Conservation (phyloP, 805 yeast species). For the Ogataea zsoltii region DNA sequence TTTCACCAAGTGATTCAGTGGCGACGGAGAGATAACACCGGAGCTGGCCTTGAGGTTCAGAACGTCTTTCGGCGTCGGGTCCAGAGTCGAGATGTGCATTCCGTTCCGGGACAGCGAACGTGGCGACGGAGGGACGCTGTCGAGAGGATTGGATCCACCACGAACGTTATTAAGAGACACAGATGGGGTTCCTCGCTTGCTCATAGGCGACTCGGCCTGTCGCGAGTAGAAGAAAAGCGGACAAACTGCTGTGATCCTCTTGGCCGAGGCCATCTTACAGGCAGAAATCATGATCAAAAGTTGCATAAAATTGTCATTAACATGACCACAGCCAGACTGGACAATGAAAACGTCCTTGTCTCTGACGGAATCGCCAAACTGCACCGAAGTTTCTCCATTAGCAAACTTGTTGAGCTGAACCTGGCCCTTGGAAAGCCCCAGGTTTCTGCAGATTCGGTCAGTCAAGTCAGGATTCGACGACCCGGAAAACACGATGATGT, state of each 20-base stretch:
- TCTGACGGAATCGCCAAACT: constrained; percentile 83
- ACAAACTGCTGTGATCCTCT: constrained; percentile 83
- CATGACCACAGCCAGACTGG: constrained; percentile 85
- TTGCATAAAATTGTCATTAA: constrained; percentile 84
- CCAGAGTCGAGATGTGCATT: constrained; percentile 4
- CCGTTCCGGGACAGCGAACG: constrained; percentile 37
- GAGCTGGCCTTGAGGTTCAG: constrained; percentile 7
- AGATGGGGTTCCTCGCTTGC: constrained; percentile 73
- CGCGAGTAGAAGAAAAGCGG: constrained; percentile 95
- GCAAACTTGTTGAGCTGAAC: constrained; percentile 68
- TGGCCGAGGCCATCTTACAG: constrained; percentile 88
- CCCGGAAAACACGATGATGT: constrained; percentile 87
- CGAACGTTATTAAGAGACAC: constrained; percentile 28
- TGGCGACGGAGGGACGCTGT: constrained; percentile 51
- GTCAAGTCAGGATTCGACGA: constrained; percentile 83
- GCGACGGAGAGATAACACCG: constrained; percentile 11
- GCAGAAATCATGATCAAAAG: constrained; percentile 84
- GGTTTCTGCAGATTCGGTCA: constrained; percentile 68
- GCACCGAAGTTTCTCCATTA: constrained; percentile 93
- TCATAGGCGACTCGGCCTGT: constrained; percentile 91
- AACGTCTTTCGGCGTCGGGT: constrained; percentile 18
- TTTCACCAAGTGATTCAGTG: constrained; percentile 10
- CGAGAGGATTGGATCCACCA: constrained; percentile 26
- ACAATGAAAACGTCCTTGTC: constrained; percentile 94
- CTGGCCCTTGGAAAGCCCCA: constrained; percentile 72